These are phyloP conservation scores for Gamsiella multidivaricata DNA, from an alignment of 192 early-diverging fungal genomes.

Conservation along the genomic window DNA sequence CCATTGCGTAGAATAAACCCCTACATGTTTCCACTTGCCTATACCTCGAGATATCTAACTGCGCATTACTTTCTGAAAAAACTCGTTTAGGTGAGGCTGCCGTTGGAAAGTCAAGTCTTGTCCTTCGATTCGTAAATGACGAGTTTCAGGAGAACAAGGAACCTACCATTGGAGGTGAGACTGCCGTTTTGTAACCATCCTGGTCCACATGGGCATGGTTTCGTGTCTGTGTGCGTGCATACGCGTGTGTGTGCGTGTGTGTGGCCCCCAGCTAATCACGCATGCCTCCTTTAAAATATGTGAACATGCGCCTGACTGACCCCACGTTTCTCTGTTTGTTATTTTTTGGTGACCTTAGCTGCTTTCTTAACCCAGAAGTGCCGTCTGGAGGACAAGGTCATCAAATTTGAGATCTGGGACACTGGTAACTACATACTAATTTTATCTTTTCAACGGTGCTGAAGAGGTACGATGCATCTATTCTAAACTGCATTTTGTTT, in stretches of 20 bases:
- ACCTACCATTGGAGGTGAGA: slow-evolving; percentile 93
- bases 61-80: not conserved
- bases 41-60: no score
- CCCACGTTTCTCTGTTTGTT: slow-evolving; percentile 2
- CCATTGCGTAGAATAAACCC: no score
- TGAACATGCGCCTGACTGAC: not conserved
- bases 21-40: no score
- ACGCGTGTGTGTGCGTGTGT: no score
- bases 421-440: slow-evolving; percentile 54
- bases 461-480: not conserved
- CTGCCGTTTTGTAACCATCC: not conserved
- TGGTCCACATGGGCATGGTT: no score
- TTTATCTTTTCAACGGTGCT: not conserved
- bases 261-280: not conserved
- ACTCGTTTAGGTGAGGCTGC: slow-evolving; percentile 82
- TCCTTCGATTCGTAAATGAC: slow-evolving; percentile 93
- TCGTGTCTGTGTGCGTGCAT: no score
- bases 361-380: slow-evolving; percentile 95
- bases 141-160: slow-evolving; percentile 97
- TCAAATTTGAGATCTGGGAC: slow-evolving; percentile 92
- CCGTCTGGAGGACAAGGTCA: slow-evolving; percentile 82
- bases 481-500: not conserved
- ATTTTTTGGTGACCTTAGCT: slow-evolving; percentile 52
- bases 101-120: slow-evolving; percentile 97
- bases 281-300: not conserved